Evolutionary conservation across 1,139 yeast genomes (phyloP), one percentile per base, ranked within the genome.

Genomic region (Suhomyces wounanorum): DNA sequence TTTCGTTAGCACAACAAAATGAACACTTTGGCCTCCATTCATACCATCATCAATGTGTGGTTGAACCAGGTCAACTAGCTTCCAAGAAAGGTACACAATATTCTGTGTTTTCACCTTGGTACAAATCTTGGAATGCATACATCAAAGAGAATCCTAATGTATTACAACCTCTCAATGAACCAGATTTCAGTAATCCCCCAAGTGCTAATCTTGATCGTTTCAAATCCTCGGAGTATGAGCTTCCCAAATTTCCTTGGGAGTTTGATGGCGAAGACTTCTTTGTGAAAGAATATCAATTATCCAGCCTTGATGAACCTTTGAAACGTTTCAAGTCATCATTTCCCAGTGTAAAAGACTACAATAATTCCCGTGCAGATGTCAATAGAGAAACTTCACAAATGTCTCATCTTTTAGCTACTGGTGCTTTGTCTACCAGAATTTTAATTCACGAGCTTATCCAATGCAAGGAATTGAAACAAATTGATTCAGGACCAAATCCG

Each of bases 91-190:
- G 82, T 1, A 69, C 76, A 1, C 82, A 76, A 42, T 78, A 73
- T 51, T 72, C 79, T 2, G 81, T 80, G 3, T 82, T 80, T 58
- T 73, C 83, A 3, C 84, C 84, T 0, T 82, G 81, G 81, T 79
- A 70, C 60, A 71, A 69, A 48, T 70, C 73, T 14, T 82, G 85
- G 85, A 59, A 66, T 3, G 59, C 61, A 8, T 59, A 65, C 45
- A 53, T 73, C 33, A 58, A 66, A 17, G 43, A 37, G 14, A 31
- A 52, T 10, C 52, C 50, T 11, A 25, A 45, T 3, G 11, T 50
- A 5, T 46, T 52, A 43, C 41, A 49, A 25, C 48, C 47, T 14
- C 28, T 21, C n/a, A 38, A 43, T 1, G 37, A 17, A 9, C 46
- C 47, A 3, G 46, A 30, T 2, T 44, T 40, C 25, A 35, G 17